Percentiles rank a stretch among this genome's conserved stretches.
Conservation (phyloP, 2,329 filamentous ascomycete species). For the Diplodia seriata region DNA sequence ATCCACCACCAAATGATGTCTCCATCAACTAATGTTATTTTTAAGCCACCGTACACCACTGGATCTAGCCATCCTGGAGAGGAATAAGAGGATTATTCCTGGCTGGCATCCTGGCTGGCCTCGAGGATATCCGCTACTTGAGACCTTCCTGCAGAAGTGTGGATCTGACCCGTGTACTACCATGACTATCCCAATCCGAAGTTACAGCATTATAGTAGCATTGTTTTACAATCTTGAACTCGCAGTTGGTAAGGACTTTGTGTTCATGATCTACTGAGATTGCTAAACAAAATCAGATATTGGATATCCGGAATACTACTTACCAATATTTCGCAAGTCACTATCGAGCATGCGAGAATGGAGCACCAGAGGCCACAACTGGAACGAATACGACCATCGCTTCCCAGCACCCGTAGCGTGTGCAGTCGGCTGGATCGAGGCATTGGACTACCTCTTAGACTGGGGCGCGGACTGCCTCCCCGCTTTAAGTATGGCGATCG, state of each 20-base stretch:
- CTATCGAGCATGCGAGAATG: not conserved
- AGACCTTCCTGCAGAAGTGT: not conserved
- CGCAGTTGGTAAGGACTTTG: not conserved
- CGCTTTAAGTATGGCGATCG: rapidly evolving
- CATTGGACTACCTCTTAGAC: not conserved
- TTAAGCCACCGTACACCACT: no score
- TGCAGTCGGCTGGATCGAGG: not conserved
- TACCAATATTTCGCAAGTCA: not conserved
- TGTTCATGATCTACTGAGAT: not conserved
- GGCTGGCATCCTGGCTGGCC: no score
- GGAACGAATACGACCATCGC: not conserved
- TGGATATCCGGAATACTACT: not conserved
- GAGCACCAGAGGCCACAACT: not conserved
- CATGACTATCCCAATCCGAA: rapidly evolving
- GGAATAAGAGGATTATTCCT: no score
- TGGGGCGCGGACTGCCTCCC: not conserved
- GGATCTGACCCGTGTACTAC: not conserved
- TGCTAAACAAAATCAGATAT: not conserved
- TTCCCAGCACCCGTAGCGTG: not conserved
- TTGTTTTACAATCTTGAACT: not conserved
- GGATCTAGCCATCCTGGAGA: no score
- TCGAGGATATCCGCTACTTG: not conserved
- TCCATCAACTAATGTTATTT: no score
- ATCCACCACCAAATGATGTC: no score
- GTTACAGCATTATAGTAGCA: rapidly evolving